Base-by-base conservation (phyloP, 352 stramenopile species). In the Phytophthora pisi region DNA sequence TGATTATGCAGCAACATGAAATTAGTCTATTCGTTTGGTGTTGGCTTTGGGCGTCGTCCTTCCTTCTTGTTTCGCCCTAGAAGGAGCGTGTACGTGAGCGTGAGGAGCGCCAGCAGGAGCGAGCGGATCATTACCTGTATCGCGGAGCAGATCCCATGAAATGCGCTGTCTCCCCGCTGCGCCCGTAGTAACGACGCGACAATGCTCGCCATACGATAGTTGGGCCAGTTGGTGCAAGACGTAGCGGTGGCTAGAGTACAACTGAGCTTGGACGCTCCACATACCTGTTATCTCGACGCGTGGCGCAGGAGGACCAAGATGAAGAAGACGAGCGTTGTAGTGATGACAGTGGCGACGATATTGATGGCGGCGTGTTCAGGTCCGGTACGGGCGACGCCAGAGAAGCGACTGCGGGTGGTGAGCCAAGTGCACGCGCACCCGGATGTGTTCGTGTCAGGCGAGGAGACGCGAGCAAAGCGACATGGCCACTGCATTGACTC, bases 1-100 rank as follows among this genome's bases (percentile, higher is more conserved):
- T 64, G 58, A 72, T 70, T 63, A 74, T 63, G 36, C 55, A 70
- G 54, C 61, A 70, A 70, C 61, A 74, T 59, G 49, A 70, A 72
- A 65, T 65, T 63, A 59, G 42, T 67, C 61, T 70, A 67, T 67
- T 70, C n/a, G n/a, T 43, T 57, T 40, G 34, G 34, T 40, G 34
- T 40, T 40, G 34, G 34, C 34, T 40, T 40, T 13, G 10, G 34
- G 10, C 10, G 13, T 16, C 26, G 5, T 30, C 26, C 26, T 30
- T 6, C 26, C 26, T 6, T 6, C 26, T 30, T 6, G 6, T 30
- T 30, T 1, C 20, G 0, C 20, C 20, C 20, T 20, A 1, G 20
- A 20, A 20, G 20, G 20, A 20, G 20, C 20, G 20, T 20, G 20
- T 20, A 20, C 20, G 20, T 20, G 26, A 30, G 34, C 34, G 34